A percentile compares a stretch with the other conserved stretches of the same genome.
Conservation (phyloP, 2,329 filamentous ascomycete species). For the Plenodomus biglobosus region DNA sequence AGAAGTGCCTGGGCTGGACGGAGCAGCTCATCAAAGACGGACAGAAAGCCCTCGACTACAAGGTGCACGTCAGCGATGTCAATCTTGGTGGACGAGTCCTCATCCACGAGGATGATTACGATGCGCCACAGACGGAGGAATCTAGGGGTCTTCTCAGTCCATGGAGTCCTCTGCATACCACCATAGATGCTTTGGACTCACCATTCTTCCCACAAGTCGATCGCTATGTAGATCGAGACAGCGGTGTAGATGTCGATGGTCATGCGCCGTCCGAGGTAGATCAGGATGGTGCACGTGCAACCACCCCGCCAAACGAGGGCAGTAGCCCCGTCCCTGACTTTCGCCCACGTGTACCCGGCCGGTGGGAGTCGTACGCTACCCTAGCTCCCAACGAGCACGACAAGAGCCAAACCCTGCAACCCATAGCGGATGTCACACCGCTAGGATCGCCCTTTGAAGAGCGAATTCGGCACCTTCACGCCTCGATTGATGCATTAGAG, state of each 20-base stretch:
- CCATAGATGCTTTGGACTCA: constrained; percentile 22
- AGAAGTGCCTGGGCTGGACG: constrained; percentile 83
- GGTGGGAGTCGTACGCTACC: constrained; percentile 11
- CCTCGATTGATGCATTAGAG: constrained; percentile 23
- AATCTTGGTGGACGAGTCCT: constrained; percentile 80
- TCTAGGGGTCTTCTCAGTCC: constrained; percentile 40
- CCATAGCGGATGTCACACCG: constrained; percentile 16
- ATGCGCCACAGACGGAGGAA: constrained; percentile 18
- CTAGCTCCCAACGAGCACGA: constrained; percentile 1
- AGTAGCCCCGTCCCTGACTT: constrained; percentile 10
- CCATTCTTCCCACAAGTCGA: constrained; percentile 19
- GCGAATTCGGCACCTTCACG: constrained; percentile 25
- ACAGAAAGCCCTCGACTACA: constrained; percentile 81
- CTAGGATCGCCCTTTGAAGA: constrained; percentile 36
- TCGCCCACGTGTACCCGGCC: constrained; percentile 10
- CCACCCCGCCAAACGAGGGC: constrained; percentile 2
- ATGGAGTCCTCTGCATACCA: constrained; percentile 38
- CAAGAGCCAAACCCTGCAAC: not conserved
- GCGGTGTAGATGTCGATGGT: constrained; percentile 40
- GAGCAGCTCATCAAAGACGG: constrained; percentile 89
- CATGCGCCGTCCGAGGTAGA: constrained; percentile 22
- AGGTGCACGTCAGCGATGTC: constrained; percentile 75
- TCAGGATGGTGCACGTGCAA: constrained; percentile 5
- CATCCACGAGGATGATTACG: constrained; percentile 63
- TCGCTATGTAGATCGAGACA: constrained; percentile 42